Conservation (phyloP, 1,284 basidiomycete species). For the Pseudomicrostroma phylloplanum region DNA sequence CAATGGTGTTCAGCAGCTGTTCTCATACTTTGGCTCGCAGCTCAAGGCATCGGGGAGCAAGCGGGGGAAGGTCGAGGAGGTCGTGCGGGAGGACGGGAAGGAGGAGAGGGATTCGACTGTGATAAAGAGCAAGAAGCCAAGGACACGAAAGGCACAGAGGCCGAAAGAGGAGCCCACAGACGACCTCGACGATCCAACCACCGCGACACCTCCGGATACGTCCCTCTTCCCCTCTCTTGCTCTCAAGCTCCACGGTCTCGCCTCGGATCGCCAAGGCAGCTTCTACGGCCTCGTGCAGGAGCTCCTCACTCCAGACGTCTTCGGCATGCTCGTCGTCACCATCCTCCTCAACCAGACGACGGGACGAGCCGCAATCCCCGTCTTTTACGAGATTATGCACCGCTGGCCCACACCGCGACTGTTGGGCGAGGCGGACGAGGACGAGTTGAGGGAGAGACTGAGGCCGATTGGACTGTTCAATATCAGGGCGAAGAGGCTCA, state of each 20-base stretch:
- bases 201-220: not conserved
- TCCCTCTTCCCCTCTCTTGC: slow-evolving; percentile 5
- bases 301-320: slow-evolving; percentile 23
- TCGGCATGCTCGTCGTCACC: slow-evolving; percentile 22
- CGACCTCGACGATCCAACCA: too few species aligned
- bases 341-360: slow-evolving; percentile 27
- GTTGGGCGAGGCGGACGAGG: slow-evolving; percentile 15
- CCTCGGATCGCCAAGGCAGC: slow-evolving; percentile 7
- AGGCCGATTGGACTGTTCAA: slow-evolving; percentile 24
- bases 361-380: slow-evolving; percentile 21
- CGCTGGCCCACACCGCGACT: slow-evolving; percentile 19
- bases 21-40: too few species aligned
- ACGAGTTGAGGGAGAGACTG: slow-evolving; percentile 17
- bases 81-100: too few species aligned
- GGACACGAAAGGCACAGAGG: too few species aligned
- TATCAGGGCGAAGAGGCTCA: slow-evolving; percentile 18
- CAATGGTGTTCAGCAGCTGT: too few species aligned
- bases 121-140: too few species aligned
- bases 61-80: too few species aligned
- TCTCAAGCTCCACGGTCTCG: slow-evolving; percentile 1
- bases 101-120: too few species aligned
- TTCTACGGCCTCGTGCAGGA: slow-evolving; percentile 28
- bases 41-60: too few species aligned
- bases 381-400: slow-evolving; percentile 20
- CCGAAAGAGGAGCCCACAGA: too few species aligned